A percentile compares a stretch with the other conserved stretches of the same genome.
Evolutionary conservation across 1,139 yeast species (phyloP).

Genomic region (Yamadazyma membranifaciens): DNA sequence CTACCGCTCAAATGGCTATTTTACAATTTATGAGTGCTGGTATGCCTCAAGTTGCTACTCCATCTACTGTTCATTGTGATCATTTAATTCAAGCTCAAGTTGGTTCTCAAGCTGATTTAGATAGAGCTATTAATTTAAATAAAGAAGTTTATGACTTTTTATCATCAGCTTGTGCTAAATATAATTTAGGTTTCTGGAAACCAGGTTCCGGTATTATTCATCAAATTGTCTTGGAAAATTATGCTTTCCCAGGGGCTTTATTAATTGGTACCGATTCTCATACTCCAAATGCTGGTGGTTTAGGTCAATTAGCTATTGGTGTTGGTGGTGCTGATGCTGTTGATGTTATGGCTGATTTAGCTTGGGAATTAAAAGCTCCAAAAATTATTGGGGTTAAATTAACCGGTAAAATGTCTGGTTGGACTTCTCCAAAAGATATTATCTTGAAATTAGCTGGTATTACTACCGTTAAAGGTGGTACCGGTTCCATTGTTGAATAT

Average conservation of each 20-base stretch:
- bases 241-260: slow-evolving; percentile 97
- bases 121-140: slow-evolving; percentile 89
- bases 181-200: slow-evolving; percentile 99
- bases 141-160: slow-evolving; percentile 97
- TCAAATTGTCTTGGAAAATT: slow-evolving; percentile 96
- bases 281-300: slow-evolving; percentile 99
- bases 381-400: slow-evolving; percentile 95
- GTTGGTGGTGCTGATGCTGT: slow-evolving; percentile 99
- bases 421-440: slow-evolving; percentile 99
- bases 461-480: slow-evolving; percentile 98
- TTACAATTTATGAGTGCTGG: slow-evolving; percentile 98
- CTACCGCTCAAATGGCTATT: slow-evolving; percentile 99
- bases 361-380: slow-evolving; percentile 99
- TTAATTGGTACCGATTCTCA: slow-evolving; percentile 98
- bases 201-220: slow-evolving; percentile 99
- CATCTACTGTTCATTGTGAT: slow-evolving; percentile 98
- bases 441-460: slow-evolving; percentile 95
- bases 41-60: slow-evolving; percentile 91
- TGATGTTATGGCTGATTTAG: slow-evolving; percentile 90
- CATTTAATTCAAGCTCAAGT: slow-evolving; percentile 97
- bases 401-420: slow-evolving; percentile 92
- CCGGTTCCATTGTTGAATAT: slow-evolving; percentile 96
- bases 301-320: slow-evolving; percentile 98
- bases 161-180: slow-evolving; percentile 91
- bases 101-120: slow-evolving; percentile 91